phyloP scores from a whole-genome alignment of 2,329 filamentous ascomycete species.

The Fusarium tuaranense region DNA sequence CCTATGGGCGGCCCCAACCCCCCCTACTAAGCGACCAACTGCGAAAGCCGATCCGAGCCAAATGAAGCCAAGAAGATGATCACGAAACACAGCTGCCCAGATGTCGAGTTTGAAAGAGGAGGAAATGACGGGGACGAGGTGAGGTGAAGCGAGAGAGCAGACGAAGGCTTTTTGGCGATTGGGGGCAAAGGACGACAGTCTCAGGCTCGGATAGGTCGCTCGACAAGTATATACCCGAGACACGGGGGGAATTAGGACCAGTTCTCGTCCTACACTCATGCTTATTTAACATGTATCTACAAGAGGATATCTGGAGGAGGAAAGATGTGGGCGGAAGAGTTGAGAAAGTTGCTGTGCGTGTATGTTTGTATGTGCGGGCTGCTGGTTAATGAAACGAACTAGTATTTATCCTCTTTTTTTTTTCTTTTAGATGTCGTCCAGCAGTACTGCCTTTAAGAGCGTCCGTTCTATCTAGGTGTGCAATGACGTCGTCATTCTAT shows the following conservation, averaged over 20 bases:
- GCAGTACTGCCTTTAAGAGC: constrained; percentile 8
- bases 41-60: constrained; percentile 25
- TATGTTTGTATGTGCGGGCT: constrained; percentile 44
- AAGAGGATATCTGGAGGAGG: constrained; percentile 29
- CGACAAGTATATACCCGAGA: constrained; percentile 46
- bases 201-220: constrained; percentile 42
- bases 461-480: not conserved
- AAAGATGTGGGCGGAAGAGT: constrained; percentile 15
- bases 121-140: constrained; percentile 14
- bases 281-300: constrained; percentile 44
- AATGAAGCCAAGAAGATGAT: constrained; percentile 22
- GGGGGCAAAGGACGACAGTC: constrained; percentile 21
- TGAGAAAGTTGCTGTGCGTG: constrained; percentile 30
- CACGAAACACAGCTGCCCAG: constrained; percentile 13
- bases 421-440: constrained; percentile 28
- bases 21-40: constrained; percentile 55
- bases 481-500: not conserved
- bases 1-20: constrained; percentile 54
- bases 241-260: constrained; percentile 36
- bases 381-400: constrained; percentile 47
- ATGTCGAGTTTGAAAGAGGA: constrained; percentile 17
- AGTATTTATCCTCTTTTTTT: constrained; percentile 36
- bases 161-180: not conserved
- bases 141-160: not conserved
- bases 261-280: constrained; percentile 37